A percentile compares a stretch with the other conserved stretches of the same genome.
Evolutionary conservation across 202 grass and related monocot genomes (phyloP).

Genomic region (Hordeum pubiflorum): DNA sequence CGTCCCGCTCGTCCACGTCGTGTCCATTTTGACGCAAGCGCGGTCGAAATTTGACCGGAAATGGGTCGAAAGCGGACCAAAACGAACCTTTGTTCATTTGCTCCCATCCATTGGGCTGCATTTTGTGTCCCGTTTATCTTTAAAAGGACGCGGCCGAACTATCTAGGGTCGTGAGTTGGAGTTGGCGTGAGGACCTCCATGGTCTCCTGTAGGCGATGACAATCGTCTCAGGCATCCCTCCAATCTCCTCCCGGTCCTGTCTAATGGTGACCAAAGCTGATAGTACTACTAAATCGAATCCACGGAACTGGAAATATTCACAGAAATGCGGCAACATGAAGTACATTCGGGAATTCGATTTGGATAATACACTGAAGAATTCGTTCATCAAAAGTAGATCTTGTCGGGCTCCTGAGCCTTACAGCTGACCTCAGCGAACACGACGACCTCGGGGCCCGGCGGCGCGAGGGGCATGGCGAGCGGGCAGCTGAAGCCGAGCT

Average conservation of each 20-base stretch:
- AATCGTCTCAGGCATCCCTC: neutral
- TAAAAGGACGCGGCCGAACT: too few species aligned
- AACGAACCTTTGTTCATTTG: too few species aligned
- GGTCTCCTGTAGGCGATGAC: too few species aligned
- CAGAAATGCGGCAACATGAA: neutral
- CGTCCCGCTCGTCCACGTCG: too few species aligned
- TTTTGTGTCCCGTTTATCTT: too few species aligned
- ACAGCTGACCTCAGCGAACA: slow-evolving; percentile 6
- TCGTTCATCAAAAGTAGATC: neutral
- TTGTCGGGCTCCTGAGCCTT: neutral
- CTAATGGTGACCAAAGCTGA: neutral
- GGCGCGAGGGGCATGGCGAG: neutral
- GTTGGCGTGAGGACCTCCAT: too few species aligned
- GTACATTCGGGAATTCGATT: neutral
- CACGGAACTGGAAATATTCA: neutral
- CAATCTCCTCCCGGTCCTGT: neutral
- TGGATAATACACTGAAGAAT: neutral
- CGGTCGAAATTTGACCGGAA: too few species aligned
- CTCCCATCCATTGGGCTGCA: too few species aligned
- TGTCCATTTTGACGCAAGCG: too few species aligned
- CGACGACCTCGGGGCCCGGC: slow-evolving; percentile 5
- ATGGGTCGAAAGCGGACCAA: too few species aligned
- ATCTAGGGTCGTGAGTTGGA: too few species aligned
- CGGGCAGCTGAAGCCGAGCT: neutral
- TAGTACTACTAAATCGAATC: neutral